These are phyloP conservation scores for Dioszegia hungarica DNA, from an alignment of 768 basidiomycete species.

Conservation along the genomic window DNA sequence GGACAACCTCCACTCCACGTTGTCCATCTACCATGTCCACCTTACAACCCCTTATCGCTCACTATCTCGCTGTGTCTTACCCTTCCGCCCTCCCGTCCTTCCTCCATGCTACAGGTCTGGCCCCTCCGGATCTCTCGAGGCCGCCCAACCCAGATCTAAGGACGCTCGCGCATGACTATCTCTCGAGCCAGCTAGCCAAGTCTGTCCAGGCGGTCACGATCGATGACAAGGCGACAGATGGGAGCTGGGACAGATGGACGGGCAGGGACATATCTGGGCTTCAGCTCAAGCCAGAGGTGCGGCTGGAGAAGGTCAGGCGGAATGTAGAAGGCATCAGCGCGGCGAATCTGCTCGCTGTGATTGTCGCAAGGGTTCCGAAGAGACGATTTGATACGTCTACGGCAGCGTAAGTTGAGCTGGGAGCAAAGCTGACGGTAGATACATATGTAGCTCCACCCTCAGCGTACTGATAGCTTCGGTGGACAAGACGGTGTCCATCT, in stretches of 20 bases:
- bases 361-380: slow-evolving; percentile 20
- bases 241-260: slow-evolving; percentile 20
- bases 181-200: not conserved
- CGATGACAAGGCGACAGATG: slow-evolving; percentile 13
- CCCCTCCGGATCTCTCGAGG: slow-evolving; percentile 21
- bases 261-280: slow-evolving; percentile 21
- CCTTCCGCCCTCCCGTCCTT: slow-evolving; percentile 32
- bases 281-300: slow-evolving; percentile 18
- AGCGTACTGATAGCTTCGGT: slow-evolving; percentile 40
- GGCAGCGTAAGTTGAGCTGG: slow-evolving; percentile 30
- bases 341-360: slow-evolving; percentile 34
- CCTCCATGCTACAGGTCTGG: slow-evolving; percentile 20
- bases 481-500: slow-evolving; percentile 41
- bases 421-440: slow-evolving; percentile 16
- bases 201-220: not conserved
- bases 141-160: slow-evolving; percentile 38
- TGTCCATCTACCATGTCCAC: not conserved
- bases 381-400: slow-evolving; percentile 34
- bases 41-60: slow-evolving; percentile 26
- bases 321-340: slow-evolving; percentile 38
- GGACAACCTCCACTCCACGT: slow-evolving; percentile 6
- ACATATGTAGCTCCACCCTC: slow-evolving; percentile 16
- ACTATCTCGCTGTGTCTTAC: slow-evolving; percentile 34
- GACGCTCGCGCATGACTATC: slow-evolving; percentile 32
- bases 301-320: slow-evolving; percentile 31